Base-by-base conservation (phyloP, 2,329 filamentous ascomycete genomes). In the Trichophyton schoenleinii region DNA sequence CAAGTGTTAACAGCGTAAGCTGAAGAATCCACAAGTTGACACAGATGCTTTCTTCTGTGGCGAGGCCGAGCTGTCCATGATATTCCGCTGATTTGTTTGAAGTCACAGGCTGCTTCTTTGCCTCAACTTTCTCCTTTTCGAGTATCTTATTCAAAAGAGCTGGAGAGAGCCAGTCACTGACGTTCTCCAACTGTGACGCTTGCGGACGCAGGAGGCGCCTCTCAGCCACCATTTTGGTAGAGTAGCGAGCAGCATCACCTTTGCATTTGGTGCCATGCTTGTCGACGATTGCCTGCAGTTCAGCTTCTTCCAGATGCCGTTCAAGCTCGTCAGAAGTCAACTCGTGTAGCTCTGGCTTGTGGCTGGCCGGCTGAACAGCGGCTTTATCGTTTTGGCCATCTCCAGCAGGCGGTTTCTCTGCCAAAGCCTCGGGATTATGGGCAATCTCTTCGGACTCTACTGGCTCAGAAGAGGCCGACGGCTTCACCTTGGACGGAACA, bases 271-370 rank as follows among this genome's bases (percentile, higher is more conserved):
- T 77, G 0, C 87, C 86, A 73, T 92, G 78, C 70, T 91, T 94
- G 65, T 97, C 92, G 15, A 97, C 87, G 4, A 96, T 77, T 22
- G 89, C 76, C 72, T 97, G 91, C 42, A 99, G 79, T 68, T 95
- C 90, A n/a, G 90, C 87, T 68, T 91, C 87, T 71, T 96, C 90
- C 15, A 97, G 81, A 68, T 95, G 89, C 65, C 79, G 85, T 70
- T 96, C 94, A 59, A 96, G 87, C 72, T 97, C 89, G 70, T 96
- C 92, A 0, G 92, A 87, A 57, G 84, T 89, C 65, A 80, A 70
- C 55, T 77, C 73, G 60, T 70, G 65, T 15, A 66, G 55, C 34
- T 60, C 46, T 25, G 31, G 52, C 8, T 53, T 34, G 52, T 36
- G 22, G 34, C 41, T 52, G 28, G 52, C 28, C 15, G 60, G 2